Evolutionary conservation across 1,139 yeast species (phyloP), one percentile per base, ranked within the genome.

Genomic region (Zygosaccharomyces sapae): DNA sequence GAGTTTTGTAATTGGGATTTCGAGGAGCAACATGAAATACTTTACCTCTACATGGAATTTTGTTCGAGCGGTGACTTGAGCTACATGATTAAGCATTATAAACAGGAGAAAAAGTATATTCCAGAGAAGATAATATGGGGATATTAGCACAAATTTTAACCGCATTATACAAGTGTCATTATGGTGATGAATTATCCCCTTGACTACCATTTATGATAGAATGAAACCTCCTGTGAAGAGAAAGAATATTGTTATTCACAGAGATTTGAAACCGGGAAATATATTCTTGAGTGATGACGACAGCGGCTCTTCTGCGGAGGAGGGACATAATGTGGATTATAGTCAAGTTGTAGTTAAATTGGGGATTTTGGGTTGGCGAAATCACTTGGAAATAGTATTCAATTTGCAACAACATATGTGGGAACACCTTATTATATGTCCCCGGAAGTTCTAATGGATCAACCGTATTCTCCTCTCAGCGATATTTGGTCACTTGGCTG

Each of bases 361-460:
- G 46, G 96, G 97, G 99, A 94, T 67, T 92, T 92, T 70, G 99
- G 98, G 1, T 95, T 92, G 3, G 94, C 97, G 1, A 86, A 65
- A 50, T 62, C 68, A 1, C 47, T 66, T 90, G 16, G 96, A 84
- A 68, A 76, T 83, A 46, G 85, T 89, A 27, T 86, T 80, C 59
- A 87, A 81, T 66, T 75, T 86, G 65, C 86, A 84, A 43, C 77
- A 81, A 92, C 98, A 0, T 92, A 95, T 60, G 98, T 92, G 6
- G 98, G 99, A 0, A 92, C 98, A 0, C 98, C 99, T 0, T 92
- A 90, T 65, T 92, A 97, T 94, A 94, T 94, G 98, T 95, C 97
- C 0, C 98, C 98, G 0, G 99, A 94, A 61, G 95, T 92, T 1
- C 85, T 92, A 38, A 70, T 81, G 58, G 96, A 88, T 63, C 84